phyloP scores from a whole-genome alignment of 2,329 filamentous ascomycete species.

The Botrytis porri region DNA sequence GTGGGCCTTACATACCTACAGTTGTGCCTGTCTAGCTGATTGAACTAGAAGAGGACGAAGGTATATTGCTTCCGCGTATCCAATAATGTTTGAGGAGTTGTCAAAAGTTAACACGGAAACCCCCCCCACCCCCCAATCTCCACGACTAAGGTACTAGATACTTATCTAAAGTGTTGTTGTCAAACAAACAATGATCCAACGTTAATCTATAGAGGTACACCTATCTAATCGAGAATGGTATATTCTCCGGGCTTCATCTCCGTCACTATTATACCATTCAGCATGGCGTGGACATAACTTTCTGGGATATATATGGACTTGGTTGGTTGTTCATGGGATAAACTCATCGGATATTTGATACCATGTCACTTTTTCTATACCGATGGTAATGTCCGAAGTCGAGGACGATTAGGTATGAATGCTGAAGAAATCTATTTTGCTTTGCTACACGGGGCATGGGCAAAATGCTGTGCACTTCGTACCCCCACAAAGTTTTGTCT shows the following conservation, averaged over 20 bases:
- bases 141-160: background rate
- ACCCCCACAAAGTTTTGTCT: slow-evolving; percentile 7
- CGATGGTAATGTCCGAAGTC: background rate
- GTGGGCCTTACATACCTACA: background rate
- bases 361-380: background rate
- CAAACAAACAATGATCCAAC: background rate
- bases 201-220: background rate
- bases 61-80: background rate
- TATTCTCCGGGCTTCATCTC: slow-evolving; percentile 6
- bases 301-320: background rate
- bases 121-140: background rate
- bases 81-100: background rate
- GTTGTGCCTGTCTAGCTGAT: background rate
- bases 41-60: background rate
- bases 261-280: background rate
- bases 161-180: background rate
- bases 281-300: background rate
- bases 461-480: background rate
- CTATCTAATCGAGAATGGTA: background rate
- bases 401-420: background rate
- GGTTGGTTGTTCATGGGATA: background rate
- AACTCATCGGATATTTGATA: background rate
- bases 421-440: background rate
- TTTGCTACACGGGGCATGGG: background rate
- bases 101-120: background rate